Base-by-base conservation (phyloP, 2,329 filamentous ascomycete genomes). In the Myotisia sp. region DNA sequence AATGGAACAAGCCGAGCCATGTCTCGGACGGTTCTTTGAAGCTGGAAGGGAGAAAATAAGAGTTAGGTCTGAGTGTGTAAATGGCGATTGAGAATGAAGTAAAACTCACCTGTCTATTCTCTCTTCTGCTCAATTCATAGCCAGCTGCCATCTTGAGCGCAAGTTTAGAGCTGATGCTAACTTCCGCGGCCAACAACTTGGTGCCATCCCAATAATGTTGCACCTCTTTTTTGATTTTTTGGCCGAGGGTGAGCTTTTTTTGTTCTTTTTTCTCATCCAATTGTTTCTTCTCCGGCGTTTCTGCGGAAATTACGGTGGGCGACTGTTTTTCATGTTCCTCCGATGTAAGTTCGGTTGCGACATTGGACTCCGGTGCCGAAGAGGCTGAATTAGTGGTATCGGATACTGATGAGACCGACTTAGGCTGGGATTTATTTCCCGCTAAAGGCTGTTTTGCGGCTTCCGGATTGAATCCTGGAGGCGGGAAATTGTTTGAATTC, bases 191-290 rank as follows among this genome's bases (percentile, higher is more conserved):
- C 46, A 98, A 67, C 50, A 98, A 68, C 62, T 98, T 98, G 18
- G 85, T 95, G 40, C 90, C 90, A 60, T 98, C 90, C 87, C 90
- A 95, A 64, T 98, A 98, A 58, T 98, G 90, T 42, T 78, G 74
- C 9, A 68, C 70, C 60, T 98, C 90, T 58, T 92, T 86, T 70
- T 93, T 98, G 52, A 98, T 76, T 63, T 86, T 92, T 56, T 95
- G 82, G 59, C 75, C 79, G 1, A 95, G 32, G 0, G 86, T 93
- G 59, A 93, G 62, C 54, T 93, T 94, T 65, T 86, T 84, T 47
- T 78, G 71, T 41, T 81, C 76, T 56, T 81, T 79, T 46, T 75
- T 67, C 59, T 58, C 60, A 37, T 80, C 74, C 44, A 73, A 68
- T 6, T 70, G 56, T 34, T 70, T 72, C 44, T 76, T 70, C 36